Percentiles rank a stretch among this genome's conserved stretches.
phyloP scores from a whole-genome alignment of 2,329 filamentous ascomycete species.

The Aspergillus tubingensis region DNA sequence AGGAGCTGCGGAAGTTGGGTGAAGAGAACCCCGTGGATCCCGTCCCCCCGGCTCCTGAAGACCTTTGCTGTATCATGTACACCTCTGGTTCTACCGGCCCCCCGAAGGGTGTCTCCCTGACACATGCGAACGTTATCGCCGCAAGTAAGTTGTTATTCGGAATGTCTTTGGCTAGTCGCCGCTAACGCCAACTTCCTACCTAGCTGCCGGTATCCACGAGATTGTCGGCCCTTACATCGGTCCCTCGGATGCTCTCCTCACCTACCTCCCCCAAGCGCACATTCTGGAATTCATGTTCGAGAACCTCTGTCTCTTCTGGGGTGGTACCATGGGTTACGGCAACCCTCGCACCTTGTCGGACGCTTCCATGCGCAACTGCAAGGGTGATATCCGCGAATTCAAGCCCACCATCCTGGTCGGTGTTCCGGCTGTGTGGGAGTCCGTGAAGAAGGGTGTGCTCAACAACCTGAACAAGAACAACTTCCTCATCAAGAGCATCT shows the following conservation, averaged over 20 bases:
- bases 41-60: slow-evolving; percentile 70
- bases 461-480: slow-evolving; percentile 73
- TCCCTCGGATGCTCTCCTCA: slow-evolving; percentile 75
- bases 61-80: slow-evolving; percentile 78
- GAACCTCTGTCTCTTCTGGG: slow-evolving; percentile 84
- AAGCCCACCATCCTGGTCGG: slow-evolving; percentile 87
- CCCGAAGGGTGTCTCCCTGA: slow-evolving; percentile 84
- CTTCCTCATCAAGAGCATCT: slow-evolving; percentile 72
- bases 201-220: slow-evolving; percentile 76
- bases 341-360: slow-evolving; percentile 88
- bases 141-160: slow-evolving; percentile 58
- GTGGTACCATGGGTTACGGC: slow-evolving; percentile 90
- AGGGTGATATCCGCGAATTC: slow-evolving; percentile 91
- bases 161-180: too few relatives aligned
- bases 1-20: slow-evolving; percentile 56
- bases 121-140: slow-evolving; percentile 77
- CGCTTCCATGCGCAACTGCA: slow-evolving; percentile 80
- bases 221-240: slow-evolving; percentile 78
- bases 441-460: slow-evolving; percentile 91
- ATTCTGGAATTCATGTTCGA: slow-evolving; percentile 97
- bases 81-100: slow-evolving; percentile 88
- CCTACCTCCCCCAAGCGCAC: slow-evolving; percentile 91
- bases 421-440: slow-evolving; percentile 96
- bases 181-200: slow-evolving; percentile 13
- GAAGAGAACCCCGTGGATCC: slow-evolving; percentile 70